Conservation (phyloP, 768 basidiomycete species). For the Butyriboletus loyo region DNA sequence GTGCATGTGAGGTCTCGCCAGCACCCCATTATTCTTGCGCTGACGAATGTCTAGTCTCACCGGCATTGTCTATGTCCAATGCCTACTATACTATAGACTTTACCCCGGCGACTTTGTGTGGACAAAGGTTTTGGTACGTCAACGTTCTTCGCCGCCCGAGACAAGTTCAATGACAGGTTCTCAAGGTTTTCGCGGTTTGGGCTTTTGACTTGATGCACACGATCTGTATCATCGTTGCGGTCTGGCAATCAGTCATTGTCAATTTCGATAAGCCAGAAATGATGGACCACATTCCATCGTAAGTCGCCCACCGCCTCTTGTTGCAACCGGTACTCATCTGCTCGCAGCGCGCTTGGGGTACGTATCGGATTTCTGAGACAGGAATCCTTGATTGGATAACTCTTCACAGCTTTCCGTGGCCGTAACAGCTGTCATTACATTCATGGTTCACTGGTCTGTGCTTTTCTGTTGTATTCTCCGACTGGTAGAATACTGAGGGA, state of each 20-base stretch:
- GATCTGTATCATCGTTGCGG: conserved; percentile 20
- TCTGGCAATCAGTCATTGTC: conserved; percentile 28
- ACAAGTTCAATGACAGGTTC: not conserved
- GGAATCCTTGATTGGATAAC: not conserved
- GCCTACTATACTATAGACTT: conserved; percentile 29
- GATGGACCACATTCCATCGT: conserved; percentile 32
- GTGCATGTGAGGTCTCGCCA: conserved; percentile 19
- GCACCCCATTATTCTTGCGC: not conserved
- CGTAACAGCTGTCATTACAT: conserved; percentile 30
- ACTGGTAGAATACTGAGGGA: not conserved
- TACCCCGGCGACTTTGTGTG: conserved; percentile 26
- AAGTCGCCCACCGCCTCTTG: not conserved
- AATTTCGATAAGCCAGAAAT: conserved; percentile 23
- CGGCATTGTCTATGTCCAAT: conserved; percentile 32
- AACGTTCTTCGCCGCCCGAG: not conserved
- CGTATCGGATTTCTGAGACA: not conserved
- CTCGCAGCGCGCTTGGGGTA: conserved; percentile 28
- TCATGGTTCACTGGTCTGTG: conserved; percentile 33
- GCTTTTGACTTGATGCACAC: conserved; percentile 29
- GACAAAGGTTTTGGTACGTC: conserved; percentile 29
- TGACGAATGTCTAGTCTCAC: conserved; percentile 26
- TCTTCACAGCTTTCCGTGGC: conserved; percentile 29
- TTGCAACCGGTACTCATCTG: not conserved
- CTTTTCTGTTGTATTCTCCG: not conserved
- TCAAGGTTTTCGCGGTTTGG: conserved; percentile 30